Base-by-base conservation (phyloP, 106 monocot species). In the Agapanthus africanus region DNA sequence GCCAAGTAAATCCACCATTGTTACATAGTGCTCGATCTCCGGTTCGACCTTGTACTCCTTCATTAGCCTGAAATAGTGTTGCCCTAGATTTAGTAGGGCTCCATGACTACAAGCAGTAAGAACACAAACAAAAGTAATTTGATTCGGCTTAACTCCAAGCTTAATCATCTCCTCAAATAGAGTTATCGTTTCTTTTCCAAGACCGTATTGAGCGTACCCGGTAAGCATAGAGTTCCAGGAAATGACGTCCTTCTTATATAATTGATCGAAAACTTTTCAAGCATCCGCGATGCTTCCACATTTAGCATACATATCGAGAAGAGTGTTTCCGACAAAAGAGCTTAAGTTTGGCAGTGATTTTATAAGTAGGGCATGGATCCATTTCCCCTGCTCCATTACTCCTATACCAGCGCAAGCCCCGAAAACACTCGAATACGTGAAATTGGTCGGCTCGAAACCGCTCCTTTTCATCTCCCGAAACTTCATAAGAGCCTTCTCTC, bases 231-330 rank as follows among this genome's bases (percentile, higher is more conserved):
- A 59, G 46, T 68, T 68, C 68, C 68, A 75, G 16, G 75, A 75
- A 34, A 75, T 68, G 26, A 75, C 36, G 37, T 75, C 59, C 5
- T 26, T 60, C 47, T 68, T 59, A 1, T 47, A 16, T 66, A 68
- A 44, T 22, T 59, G 41, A 30, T 40, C 16, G 21, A 75, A 75
- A 21, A 68, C 41, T 68, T 75, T 75, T 59, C 74, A 27, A 27
- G 75, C 75, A 41, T 74, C 74, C 4, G 40, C 74, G 30, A 74
- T 74, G 74, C 74, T 74, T 66, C 74, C 74, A n/a, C 65, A 66
- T 47, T 74, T 74, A 5, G 74, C 65, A 33, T 74, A 74, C 74
- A 74, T 74, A 67, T 74, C 74, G 3, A 74, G 30, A 54, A 74
- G 65, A 60, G 37, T 15, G 64, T 74, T 40, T 56, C 46, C 67